Percentiles rank a stretch among this genome's conserved stretches.
Conservation (phyloP, 2,329 filamentous ascomycete species). For the Bipolaris sorokiniana region DNA sequence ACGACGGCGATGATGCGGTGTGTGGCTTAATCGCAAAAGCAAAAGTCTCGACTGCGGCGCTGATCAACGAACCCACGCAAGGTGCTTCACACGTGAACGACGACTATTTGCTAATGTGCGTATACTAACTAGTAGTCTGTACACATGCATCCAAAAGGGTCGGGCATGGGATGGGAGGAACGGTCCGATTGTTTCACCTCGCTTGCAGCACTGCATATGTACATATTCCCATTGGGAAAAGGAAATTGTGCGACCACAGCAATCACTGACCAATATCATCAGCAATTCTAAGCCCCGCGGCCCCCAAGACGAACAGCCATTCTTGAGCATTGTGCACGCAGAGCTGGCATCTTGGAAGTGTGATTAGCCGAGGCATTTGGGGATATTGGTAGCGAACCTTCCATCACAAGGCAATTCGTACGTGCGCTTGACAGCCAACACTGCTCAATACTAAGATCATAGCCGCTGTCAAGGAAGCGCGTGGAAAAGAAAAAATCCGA, state of each 20-base stretch:
- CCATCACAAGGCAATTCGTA: slow-evolving; percentile 11
- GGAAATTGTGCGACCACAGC: background rate
- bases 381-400: slow-evolving; percentile 1
- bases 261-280: background rate
- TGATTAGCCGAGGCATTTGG: slow-evolving; percentile 22
- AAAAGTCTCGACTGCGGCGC: background rate
- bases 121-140: background rate
- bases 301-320: background rate
- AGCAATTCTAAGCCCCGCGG: background rate
- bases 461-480: background rate
- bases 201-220: background rate
- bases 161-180: background rate
- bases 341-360: slow-evolving; percentile 2
- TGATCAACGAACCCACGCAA: background rate
- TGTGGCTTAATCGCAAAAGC: slow-evolving; percentile 3
- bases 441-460: slow-evolving; percentile 12
- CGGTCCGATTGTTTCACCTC: background rate
- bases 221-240: background rate
- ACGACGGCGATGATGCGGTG: slow-evolving; percentile 11
- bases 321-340: background rate
- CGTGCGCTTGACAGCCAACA: slow-evolving; percentile 12
- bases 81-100: background rate
- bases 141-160: background rate
- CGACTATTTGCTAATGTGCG: background rate
- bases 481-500: background rate